Evolutionary conservation across 805 yeast species (phyloP), one percentile per base, ranked within the genome.

Genomic region (Yamadazyma ubonensis): DNA sequence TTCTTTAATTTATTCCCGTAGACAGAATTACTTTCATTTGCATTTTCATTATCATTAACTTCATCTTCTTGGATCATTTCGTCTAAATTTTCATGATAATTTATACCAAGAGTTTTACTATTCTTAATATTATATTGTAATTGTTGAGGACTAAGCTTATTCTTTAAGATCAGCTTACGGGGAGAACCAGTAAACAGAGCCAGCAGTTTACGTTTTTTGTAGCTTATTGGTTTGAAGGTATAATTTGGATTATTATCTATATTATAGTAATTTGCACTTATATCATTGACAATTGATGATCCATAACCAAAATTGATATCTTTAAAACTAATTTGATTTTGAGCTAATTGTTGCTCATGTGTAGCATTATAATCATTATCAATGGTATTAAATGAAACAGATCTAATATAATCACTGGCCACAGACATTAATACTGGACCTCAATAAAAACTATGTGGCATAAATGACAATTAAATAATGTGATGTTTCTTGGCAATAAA

Each of bases 301-400:
- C 45, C 45, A 28, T 45, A 45, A 3, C 49, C 49, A 25, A 42
- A 45, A 23, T 45, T 45, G 31, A 40, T 40, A 20, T 45, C 49
- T 17, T 39, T 39, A 33, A 36, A 39, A 18, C 28, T 14, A 12
- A 41, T 19, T 15, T 21, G 36, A 12, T 19, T 20, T 2, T 20
- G 32, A 25, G 14, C 21, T 10, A 12, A 16, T n/a, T 29, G 21
- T 5, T 15, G 21, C 2, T 33, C 37, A 15, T 30, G 18, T 11
- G 36, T 20, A 49, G 40, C 61, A 5, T 68, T 68, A 10, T 30
- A 23, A 8, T 29, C 30, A 18, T 17, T 29, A 28, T 59, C 53
- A 30, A 71, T 48, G 45, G 70, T 69, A 48, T 67, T 69, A 55
- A 72, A 72, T 10, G 75, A 70, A 2, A 72, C 77, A 33, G 75